Evolutionary conservation across 371 early-diverging fungal genomes (phyloP).

Genomic region (Actinomortierella wolfii): DNA sequence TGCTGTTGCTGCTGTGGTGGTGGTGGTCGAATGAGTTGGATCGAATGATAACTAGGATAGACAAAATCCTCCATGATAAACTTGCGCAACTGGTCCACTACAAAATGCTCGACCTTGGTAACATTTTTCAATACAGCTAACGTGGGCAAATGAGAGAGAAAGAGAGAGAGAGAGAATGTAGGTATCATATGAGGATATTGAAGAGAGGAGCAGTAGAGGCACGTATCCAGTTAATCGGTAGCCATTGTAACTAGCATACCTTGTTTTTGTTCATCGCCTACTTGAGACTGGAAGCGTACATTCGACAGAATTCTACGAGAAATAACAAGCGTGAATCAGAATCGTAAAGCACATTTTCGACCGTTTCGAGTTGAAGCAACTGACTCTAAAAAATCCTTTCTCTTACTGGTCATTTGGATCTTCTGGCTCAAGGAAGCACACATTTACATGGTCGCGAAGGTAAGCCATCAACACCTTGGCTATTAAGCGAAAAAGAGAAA

Average conservation of each 20-base stretch:
- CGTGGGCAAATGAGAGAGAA: constrained; percentile 1
- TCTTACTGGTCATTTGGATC: constrained; percentile 51
- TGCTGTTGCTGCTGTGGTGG: constrained; percentile 6
- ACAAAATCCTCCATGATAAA: constrained; percentile 90
- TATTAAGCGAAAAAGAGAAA: constrained; percentile 12
- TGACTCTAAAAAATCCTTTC: constrained; percentile 9
- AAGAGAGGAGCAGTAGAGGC: no score
- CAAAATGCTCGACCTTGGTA: constrained; percentile 89
- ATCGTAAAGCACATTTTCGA: no score
- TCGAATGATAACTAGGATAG: constrained; percentile 83
- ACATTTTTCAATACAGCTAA: constrained; percentile 86
- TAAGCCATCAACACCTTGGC: constrained; percentile 89
- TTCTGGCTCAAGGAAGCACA: constrained; percentile 88
- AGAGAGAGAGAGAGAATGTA: neutral
- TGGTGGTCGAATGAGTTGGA: constrained; percentile 48
- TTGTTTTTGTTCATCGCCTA: constrained; percentile 89
- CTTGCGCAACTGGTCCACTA: constrained; percentile 86
- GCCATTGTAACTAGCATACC: constrained; percentile 52
- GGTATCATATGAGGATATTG: no score
- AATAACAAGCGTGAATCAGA: neutral
- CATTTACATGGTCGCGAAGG: constrained; percentile 79
- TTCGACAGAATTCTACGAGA: constrained; percentile 66
- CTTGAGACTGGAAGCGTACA: constrained; percentile 84
- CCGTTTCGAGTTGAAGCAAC: neutral
- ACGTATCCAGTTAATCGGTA: no score